Base-by-base conservation (phyloP, 2,329 filamentous ascomycete genomes). In the Juglanconis sp. region DNA sequence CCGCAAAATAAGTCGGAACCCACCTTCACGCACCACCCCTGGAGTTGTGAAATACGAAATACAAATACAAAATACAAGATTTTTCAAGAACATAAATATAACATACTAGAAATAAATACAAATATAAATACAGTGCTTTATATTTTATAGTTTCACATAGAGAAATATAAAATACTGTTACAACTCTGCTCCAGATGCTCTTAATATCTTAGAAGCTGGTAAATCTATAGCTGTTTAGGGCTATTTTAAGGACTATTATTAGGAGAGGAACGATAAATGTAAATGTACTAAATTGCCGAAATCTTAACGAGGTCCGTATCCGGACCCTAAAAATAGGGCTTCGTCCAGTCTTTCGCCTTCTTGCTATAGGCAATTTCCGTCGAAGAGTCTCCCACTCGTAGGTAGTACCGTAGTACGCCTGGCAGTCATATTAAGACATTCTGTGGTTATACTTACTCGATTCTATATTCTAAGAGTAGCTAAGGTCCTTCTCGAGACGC, bases 81-180 rank as follows among this genome's bases (percentile, higher is more conserved):
- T 17, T 17, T 17, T 17, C 17, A 17, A 17, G 2, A 17, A 17
- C 2, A 17, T 17, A 17, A 17, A 17, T 17, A 17, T 17, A 17
- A 17, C 17, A 17, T 17, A 17, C 17, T 17, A 17, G 1, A 17
- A 17, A 17, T 17, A 17, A 17, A 17, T 17, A 2, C 17, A 17
- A 17, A 17, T 17, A 17, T 17, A 17, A 17, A 17, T 17, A 17
- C 2, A 17, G 17, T 17, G 17, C 17, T 17, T 17, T 17, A 91
- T 91, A 66, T 90, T 87, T 66, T 92, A 88, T 64, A 90, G 88
- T 71, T 92, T 87, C 34, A 88, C 79, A 70, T 92, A 92, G 68
- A 89, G 91, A 72, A 91, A 91, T 66, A 87, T 81, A 61, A 89
- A 89, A 64, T 88, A 85, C 62, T 88, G 84, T 52, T 17, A 17